A percentile compares a stretch with the other conserved stretches of the same genome.
Evolutionary conservation across 2,329 filamentous ascomycete species (phyloP).

Genomic region (Epichloe brachyelytri): DNA sequence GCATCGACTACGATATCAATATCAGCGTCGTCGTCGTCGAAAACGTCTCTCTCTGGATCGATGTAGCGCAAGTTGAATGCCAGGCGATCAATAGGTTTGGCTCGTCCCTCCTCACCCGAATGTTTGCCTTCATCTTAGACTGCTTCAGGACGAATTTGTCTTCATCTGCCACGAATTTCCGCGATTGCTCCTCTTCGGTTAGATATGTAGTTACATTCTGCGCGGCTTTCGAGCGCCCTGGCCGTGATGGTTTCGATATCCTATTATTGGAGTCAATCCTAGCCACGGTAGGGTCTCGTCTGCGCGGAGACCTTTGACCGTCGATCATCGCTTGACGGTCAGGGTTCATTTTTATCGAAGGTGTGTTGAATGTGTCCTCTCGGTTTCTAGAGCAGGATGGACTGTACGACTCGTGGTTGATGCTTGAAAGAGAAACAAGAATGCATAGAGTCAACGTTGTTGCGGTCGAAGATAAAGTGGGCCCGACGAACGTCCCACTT

Average conservation of each 20-base stretch:
- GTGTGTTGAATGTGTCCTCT: background rate
- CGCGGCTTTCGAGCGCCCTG: conserved; percentile 15
- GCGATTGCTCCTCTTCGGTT: conserved; percentile 64
- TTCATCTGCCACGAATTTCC: conserved; percentile 83
- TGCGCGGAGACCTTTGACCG: conserved; percentile 28
- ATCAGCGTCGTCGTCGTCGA: conserved; percentile 74
- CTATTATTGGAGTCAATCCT: conserved; percentile 42
- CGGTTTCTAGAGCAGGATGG: background rate
- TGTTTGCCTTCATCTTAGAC: conserved; percentile 94
- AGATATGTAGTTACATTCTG: conserved; percentile 32
- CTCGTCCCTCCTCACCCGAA: conserved; percentile 85
- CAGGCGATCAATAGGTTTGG: conserved; percentile 86
- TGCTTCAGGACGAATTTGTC: conserved; percentile 94
- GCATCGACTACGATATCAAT: conserved; percentile 61
- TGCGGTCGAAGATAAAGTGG: background rate
- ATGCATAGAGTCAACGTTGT: background rate
- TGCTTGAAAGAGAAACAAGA: background rate
- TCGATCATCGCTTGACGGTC: conserved; percentile 41
- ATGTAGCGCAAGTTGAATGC: conserved; percentile 83
- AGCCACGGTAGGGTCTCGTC: conserved; percentile 40
- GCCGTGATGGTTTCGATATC: conserved; percentile 38
- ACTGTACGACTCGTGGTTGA: background rate
- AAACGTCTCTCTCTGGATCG: conserved; percentile 69
- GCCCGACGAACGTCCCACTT: background rate
- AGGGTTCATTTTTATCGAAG: conserved; percentile 33